Percentiles rank a stretch among this genome's conserved stretches.
Conservation (phyloP, 2,329 filamentous ascomycete species). For the Sporothrix euskadiensis region DNA sequence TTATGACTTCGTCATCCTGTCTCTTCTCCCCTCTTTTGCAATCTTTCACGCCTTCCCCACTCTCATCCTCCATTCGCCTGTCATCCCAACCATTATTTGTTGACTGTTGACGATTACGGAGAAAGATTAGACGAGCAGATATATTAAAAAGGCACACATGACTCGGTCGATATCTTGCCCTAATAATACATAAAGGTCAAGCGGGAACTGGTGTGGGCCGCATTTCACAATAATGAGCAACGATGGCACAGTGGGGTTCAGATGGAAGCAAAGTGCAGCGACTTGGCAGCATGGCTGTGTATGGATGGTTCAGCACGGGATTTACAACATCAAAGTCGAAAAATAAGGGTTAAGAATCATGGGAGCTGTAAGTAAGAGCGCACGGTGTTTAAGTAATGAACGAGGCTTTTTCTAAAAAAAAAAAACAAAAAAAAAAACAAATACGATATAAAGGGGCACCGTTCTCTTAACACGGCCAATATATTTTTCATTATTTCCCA, state of each 20-base stretch:
- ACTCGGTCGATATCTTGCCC: not conserved
- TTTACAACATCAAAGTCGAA: not conserved
- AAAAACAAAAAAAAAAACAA: not conserved
- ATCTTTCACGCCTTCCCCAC: not conserved
- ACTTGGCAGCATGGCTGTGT: not conserved
- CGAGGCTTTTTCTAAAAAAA: not conserved
- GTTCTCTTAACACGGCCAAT: not conserved
- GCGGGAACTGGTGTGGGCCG: not conserved
- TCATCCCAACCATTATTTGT: not conserved
- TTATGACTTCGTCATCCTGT: too few relatives aligned
- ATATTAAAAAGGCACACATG: not conserved
- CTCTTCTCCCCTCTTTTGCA: not conserved
- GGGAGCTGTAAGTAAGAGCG: not conserved
- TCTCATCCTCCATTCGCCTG: not conserved
- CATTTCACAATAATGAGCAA: not conserved
- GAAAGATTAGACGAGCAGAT: not conserved
- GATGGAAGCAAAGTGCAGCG: not conserved
- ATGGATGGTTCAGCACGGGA: not conserved
- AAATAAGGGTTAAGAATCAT: not conserved
- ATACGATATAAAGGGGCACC: not conserved
- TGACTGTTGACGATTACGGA: not conserved
- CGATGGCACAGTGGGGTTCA: not conserved
- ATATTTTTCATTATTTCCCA: not conserved
- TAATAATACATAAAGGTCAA: not conserved
- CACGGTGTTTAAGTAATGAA: not conserved